phyloP scores from a whole-genome alignment of 164 flowering plant species.

The Stephania japonica region DNA sequence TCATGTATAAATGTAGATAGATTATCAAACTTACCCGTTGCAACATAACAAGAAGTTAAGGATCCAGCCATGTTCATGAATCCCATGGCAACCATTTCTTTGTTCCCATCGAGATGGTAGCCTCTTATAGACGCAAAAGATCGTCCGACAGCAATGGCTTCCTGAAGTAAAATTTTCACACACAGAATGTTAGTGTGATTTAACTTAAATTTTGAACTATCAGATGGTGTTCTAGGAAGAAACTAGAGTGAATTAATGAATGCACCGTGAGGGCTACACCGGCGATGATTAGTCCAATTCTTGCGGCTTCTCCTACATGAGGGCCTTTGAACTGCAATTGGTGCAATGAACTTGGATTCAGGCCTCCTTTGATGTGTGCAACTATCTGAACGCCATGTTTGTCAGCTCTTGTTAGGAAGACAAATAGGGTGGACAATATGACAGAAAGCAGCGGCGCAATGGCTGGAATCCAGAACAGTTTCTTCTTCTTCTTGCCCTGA shows the following conservation, averaged over 20 bases:
- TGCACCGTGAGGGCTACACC: conserved; percentile 70
- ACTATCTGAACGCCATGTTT: conserved; percentile 72
- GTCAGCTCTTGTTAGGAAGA: conserved; percentile 55
- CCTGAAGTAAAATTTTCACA: conserved; percentile 32
- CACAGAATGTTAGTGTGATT: not conserved
- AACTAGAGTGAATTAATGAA: not conserved
- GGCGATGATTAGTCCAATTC: conserved; percentile 57
- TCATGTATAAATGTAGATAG: not conserved
- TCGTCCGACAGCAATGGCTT: conserved; percentile 84
- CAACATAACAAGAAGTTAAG: conserved; percentile 73
- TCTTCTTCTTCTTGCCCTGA: conserved; percentile 67
- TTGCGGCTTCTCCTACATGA: conserved; percentile 46
- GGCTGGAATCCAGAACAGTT: conserved; percentile 81
- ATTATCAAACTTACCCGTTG: conserved; percentile 48
- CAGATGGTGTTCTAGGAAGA: not conserved
- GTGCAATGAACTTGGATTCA: conserved; percentile 59
- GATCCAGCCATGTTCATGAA: conserved; percentile 79
- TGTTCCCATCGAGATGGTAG: conserved; percentile 81
- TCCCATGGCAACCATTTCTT: conserved; percentile 88
- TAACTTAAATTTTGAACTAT: not conserved
- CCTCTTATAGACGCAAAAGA: conserved; percentile 83
- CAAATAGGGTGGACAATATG: conserved; percentile 59
- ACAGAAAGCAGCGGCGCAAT: conserved; percentile 75
- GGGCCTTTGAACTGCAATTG: conserved; percentile 46
- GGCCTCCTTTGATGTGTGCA: conserved; percentile 61